Evolutionary conservation across 305 asterid species (phyloP).

Genomic region (Solanum hybrid): DNA sequence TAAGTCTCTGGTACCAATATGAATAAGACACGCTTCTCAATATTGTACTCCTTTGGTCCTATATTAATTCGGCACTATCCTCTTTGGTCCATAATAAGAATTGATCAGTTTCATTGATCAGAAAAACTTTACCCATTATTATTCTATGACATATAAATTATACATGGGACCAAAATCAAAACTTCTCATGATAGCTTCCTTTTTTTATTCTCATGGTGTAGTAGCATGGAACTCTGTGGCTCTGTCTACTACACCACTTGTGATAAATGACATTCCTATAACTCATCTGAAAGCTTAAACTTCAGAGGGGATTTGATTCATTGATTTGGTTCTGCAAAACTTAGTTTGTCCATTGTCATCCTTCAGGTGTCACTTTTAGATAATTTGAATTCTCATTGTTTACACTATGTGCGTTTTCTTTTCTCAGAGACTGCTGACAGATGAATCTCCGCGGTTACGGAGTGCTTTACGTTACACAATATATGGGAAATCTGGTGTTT

Average conservation of each 20-base stretch:
- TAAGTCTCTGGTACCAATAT: not conserved
- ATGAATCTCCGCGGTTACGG: constrained; percentile 88
- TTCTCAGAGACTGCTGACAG: constrained; percentile 83
- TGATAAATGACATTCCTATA: not conserved
- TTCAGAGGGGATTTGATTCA: not conserved
- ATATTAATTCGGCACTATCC: not conserved
- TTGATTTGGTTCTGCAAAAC: not conserved
- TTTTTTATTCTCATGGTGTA: not conserved
- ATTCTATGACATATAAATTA: not conserved
- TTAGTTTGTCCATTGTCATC: not conserved
- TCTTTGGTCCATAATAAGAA: not conserved
- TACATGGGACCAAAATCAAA: not conserved
- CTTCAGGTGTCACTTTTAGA: not conserved
- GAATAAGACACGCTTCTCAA: not conserved
- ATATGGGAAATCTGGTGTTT: constrained; percentile 88
- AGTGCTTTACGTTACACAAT: constrained; percentile 86
- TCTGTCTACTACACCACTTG: not conserved
- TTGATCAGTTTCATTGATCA: not conserved
- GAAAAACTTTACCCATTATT: not conserved
- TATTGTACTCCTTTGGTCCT: not conserved
- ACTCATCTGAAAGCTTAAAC: not conserved
- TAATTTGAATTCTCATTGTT: not conserved
- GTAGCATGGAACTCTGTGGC: not conserved
- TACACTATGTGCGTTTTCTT: not conserved
- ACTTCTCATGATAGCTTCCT: not conserved